Base-by-base conservation (phyloP, 139 green algal species). In the Chlamydomonas incerta region DNA sequence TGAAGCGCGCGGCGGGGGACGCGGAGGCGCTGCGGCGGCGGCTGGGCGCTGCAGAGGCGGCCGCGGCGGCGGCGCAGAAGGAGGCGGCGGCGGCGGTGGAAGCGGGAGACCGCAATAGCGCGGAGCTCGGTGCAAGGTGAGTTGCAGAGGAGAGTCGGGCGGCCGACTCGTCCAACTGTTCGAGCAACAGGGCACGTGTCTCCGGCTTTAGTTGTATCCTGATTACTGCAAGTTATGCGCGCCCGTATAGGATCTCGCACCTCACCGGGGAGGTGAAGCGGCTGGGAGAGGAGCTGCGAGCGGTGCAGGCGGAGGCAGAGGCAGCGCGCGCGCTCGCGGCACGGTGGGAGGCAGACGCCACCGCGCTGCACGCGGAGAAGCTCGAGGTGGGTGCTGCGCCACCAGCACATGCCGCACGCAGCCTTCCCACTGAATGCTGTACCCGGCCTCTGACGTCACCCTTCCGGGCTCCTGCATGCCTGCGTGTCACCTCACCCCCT, bases 41-140 rank as follows among this genome's bases (percentile, higher is more conserved):
- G 6, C 62, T 83, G 60, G 28, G 35, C 28, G 75, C 60, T 62
- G 75, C 75, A 29, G 75, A 83, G 62, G 75, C 75, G 29, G 75
- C 60, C 29, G 26, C 72, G 34, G 60, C 35, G 41, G 29, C 60
- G 6, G 75, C 75, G 15, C 60, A 41, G 62, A 35, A 37, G 26
- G 60, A 72, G 35, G 62, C 75, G 28, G 35, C 75, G 35, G 62
- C 75, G 14, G 75, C 75, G 37, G 37, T 69, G 28, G 60, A 72
- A 37, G 66, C 17, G 28, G 41, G 75, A 26, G 75, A 83, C 60
- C 57, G 75, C 24, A 63, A 70, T 26, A 14, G 35, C 3, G 75
- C 60, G 1, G 75, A 83, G 75, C 60, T 72, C 24, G 60, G 34
- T 6, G 60, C 58, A 24, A 60, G 60, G 75, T 83, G 62, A 11